Evolutionary conservation across 2,329 filamentous ascomycete genomes (phyloP), one percentile per base, ranked within the genome.

Genomic region (Trichoderma oligosporum): DNA sequence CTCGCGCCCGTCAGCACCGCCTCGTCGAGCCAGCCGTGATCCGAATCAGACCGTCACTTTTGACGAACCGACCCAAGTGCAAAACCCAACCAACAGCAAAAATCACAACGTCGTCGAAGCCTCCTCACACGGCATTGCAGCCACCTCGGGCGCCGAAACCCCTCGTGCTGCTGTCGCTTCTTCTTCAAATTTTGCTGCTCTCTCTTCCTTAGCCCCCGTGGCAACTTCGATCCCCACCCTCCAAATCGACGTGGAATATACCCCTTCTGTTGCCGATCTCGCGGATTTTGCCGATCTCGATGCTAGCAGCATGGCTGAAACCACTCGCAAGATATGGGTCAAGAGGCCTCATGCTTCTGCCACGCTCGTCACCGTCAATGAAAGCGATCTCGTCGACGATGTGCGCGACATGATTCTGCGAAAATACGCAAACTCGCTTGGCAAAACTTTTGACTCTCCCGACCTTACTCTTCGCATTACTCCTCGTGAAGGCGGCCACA

Each of bases 361-460:
- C 36, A 99, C 94, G 12, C 79, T 94, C 66, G 87, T 99, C 56
- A 85, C 87, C 60, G 88, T 96, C 66, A 81, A 84, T 64, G 89
- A 96, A 67, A 91, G 95, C 66, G 91, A 96, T 68, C 76, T 97
- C 65, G 92, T 97, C 57, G 94, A 99, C 71, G 93, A 97, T 73
- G 87, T 96, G 61, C 88, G 93, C 65, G 94, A 97, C 65, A 84
- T 91, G 78, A 94, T 97, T 57, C 77, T 97, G 65, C 85, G 84
- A 67, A 97, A 97, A 76, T 99, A 97, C 72, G 85, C 86, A 65
- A 97, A 99, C 73, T 95, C 91, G 12, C 79, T 99, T 24, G 93
- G 93, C 49, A 86, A 86, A 65, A 88, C 82, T 52, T 97, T 92
- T 71, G 94, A 99, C 74, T 82, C 94, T 9, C 94, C 94, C 11